These are phyloP conservation scores for Trametes versicolor DNA, from an alignment of 1,284 basidiomycete species.

Conservation along the genomic window DNA sequence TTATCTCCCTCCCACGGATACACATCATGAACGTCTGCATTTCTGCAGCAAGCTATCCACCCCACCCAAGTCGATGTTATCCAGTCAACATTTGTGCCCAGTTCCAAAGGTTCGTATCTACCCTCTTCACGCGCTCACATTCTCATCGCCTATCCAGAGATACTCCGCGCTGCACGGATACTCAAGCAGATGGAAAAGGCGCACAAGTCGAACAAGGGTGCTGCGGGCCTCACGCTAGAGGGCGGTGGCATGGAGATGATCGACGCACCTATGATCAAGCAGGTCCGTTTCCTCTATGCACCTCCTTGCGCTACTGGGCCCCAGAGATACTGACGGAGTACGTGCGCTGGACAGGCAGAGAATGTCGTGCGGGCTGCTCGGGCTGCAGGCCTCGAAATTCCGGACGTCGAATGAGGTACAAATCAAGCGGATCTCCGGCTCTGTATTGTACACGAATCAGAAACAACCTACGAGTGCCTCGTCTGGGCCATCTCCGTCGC, in stretches of 20 bases:
- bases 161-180: constrained; percentile 82
- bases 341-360: constrained; percentile 60
- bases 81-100: constrained; percentile 84
- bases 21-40: neutral
- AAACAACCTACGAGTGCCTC: constrained; percentile 5
- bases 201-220: constrained; percentile 60
- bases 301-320: constrained; percentile 25
- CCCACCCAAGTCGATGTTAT: constrained; percentile 86
- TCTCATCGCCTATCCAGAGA: constrained; percentile 61
- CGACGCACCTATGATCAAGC: constrained; percentile 92
- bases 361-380: constrained; percentile 70
- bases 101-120: constrained; percentile 63
- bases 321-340: constrained; percentile 26
- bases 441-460: neutral
- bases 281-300: constrained; percentile 54
- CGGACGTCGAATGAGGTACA: constrained; percentile 45
- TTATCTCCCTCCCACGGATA: neutral
- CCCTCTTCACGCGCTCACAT: constrained; percentile 5
- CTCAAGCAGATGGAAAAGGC: constrained; percentile 69
- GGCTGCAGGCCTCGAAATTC: constrained; percentile 72
- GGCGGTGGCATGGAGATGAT: constrained; percentile 86
- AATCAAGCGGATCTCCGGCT: neutral
- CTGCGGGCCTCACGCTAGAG: constrained; percentile 70
- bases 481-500: constrained; percentile 16
- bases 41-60: constrained; percentile 91